These are phyloP conservation scores for Pythium vanterpoolii DNA, from an alignment of 352 stramenopile species.

Conservation along the genomic window DNA sequence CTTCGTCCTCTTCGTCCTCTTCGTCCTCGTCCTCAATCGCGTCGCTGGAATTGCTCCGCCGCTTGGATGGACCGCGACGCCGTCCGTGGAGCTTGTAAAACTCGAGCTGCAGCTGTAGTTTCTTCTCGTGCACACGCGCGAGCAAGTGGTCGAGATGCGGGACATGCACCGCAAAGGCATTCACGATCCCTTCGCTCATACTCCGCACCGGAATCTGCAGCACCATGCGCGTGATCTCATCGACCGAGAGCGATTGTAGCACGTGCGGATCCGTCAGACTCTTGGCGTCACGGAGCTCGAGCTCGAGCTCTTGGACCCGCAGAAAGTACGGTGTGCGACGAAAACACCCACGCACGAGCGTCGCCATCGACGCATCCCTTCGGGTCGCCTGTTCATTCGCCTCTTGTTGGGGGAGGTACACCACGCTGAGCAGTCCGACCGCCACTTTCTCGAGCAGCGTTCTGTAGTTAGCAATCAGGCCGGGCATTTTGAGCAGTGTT, in stretches of 20 bases:
- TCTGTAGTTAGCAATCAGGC: constrained; percentile 67
- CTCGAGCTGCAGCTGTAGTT: constrained; percentile 14
- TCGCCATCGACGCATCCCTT: constrained; percentile 34
- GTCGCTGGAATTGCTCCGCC: neutral
- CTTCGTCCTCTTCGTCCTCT: constrained; percentile 5
- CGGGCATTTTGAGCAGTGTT: constrained; percentile 75
- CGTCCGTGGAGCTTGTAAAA: constrained; percentile 22
- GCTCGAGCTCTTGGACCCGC: constrained; percentile 48
- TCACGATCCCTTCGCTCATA: constrained; percentile 14
- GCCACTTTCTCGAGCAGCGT: constrained; percentile 69
- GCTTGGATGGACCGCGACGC: neutral
- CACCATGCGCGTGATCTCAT: constrained; percentile 45
- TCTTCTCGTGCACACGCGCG: constrained; percentile 10
- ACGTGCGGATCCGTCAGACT: constrained; percentile 43
- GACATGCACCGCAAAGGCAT: constrained; percentile 15
- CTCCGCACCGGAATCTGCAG: constrained; percentile 39
- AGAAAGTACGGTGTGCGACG: constrained; percentile 68
- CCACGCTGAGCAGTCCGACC: constrained; percentile 45
- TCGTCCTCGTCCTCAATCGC: constrained; percentile 25
- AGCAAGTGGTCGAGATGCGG: constrained; percentile 21
- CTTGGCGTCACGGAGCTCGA: constrained; percentile 32
- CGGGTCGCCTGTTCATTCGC: neutral
- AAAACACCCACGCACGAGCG: constrained; percentile 56
- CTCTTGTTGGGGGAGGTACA: constrained; percentile 40
- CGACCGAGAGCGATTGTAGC: constrained; percentile 32